Base-by-base conservation (phyloP, 1,284 basidiomycete genomes). In the Xerocomus minutiporus region DNA sequence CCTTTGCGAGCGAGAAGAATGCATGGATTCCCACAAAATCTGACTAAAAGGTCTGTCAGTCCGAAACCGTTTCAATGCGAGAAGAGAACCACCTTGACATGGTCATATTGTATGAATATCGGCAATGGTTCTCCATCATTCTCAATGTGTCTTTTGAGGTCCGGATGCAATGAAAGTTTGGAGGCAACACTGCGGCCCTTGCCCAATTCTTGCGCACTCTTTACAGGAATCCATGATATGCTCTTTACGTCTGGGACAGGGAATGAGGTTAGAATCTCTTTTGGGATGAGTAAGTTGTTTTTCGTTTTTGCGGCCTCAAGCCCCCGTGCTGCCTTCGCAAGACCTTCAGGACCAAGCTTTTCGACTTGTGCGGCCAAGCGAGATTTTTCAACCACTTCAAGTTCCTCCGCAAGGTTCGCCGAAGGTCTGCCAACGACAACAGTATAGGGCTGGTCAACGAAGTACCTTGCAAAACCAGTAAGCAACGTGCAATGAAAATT, bases 161-260 rank as follows among this genome's bases (percentile, higher is more conserved):
- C 63, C 44, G 66, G 66, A 49, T 65, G 61, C 57, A 64, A 54
- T 45, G 69, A 62, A 20, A 52, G 50, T 36, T 41, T 40, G n/a
- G 66, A 52, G 31, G 61, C 35, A 34, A 52, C 44, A 34, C 64
- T 57, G 50, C 81, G 71, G 15, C 80, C 78, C 45, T 68, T 72
- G 34, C 80, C 82, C 28, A 73, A 68, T 63, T 91, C 84, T 65
- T 86, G 86, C 15, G 82, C 69, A 55, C 86, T 96, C 61, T 94
- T 83, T 2, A 99, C 94, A 1, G 90, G 84, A 54, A 99, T 95
- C 94, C 96, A 99, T 6, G 88, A 83, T 62, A 99, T 95, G 57
- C 84, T 91, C 62, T 88, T 85, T 23, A 95, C 89, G 61, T 88
- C 81, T 0, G 94, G 94, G 31, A 96, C 84, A 15, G 88, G 86